A percentile compares a stretch with the other conserved stretches of the same genome.
phyloP scores from a whole-genome alignment of 257 asterid genomes.

The Leptodermis oblonga region DNA sequence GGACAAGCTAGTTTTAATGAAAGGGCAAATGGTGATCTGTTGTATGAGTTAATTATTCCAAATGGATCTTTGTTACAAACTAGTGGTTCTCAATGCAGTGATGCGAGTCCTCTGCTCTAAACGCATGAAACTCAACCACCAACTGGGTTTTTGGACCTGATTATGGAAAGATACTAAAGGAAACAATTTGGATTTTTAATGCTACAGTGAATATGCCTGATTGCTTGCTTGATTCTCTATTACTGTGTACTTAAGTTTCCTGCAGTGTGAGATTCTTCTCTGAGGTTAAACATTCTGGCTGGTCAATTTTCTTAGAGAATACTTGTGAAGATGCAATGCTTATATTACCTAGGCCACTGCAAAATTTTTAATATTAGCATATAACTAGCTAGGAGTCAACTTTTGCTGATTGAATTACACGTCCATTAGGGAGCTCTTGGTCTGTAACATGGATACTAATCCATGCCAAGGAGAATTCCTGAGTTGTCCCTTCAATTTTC shows the following conservation, averaged over 20 bases:
- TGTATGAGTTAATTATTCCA: neutral
- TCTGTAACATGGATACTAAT: neutral
- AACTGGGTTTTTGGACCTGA: neutral
- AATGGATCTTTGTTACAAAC: neutral
- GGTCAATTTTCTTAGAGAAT: neutral
- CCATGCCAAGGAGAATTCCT: neutral
- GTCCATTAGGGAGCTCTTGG: neutral
- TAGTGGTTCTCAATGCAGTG: neutral
- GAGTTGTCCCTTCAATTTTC: neutral
- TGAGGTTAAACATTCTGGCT: neutral
- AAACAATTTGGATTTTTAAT: neutral
- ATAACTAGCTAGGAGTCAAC: neutral
- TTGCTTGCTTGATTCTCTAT: neutral
- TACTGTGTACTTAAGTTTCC: too few species aligned
- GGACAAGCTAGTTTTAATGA: neutral
- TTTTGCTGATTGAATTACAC: neutral
- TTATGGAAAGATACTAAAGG: neutral
- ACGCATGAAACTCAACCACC: neutral
- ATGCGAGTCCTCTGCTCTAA: neutral
- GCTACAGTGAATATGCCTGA: neutral
- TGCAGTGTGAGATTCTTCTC: neutral
- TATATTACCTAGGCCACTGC: neutral
- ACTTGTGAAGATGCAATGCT: neutral
- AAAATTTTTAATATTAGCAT: neutral
- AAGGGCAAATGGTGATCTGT: neutral